Base-by-base conservation (phyloP, 2,329 filamentous ascomycete genomes). In the Lachnum nothofagi region DNA sequence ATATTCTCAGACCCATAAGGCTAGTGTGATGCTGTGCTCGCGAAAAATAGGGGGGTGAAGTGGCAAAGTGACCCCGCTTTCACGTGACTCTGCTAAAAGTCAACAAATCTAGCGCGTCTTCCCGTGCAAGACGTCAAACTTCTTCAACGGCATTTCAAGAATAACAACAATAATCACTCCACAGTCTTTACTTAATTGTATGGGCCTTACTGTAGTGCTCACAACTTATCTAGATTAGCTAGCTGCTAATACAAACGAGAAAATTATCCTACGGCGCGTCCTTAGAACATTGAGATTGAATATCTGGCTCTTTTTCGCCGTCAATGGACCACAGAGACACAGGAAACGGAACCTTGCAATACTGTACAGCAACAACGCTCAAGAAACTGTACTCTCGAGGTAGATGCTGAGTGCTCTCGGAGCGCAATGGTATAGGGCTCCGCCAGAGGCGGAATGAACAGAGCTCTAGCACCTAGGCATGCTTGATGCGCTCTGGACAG, bases 361-460 rank as follows among this genome's bases (percentile, higher is more conserved):
- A 33, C 29, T 14, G 3, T 33, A 33, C 7, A 16, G 29, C 5
- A 33, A 33, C 29, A 33, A 33, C 12, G 29, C 14, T 33, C 14
- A 33, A 2, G 29, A 33, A 16, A 33, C 29, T 4, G 29, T 5
- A 6, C 34, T 48, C 0, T 22, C 46, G 14, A 39, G 17, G 27
- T 14, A 51, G 37, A 70, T 95, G 4, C 81, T 96, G 42, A 81
- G 83, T 41, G 73, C 91, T 1, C 95, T 96, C 65, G 88, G 86
- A 1, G 91, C 94, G 59, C 79, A 82, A 1, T 77, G 79, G 37
- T 90, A 96, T 65, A 81, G 90, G 62, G 91, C 91, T 3, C 91
- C 91, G 0, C 91, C 91, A 3, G 91, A 97, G 65, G 91, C 91
- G 1, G 91, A 97, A 68, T 97, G 91, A 55, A 91, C 91, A 0